Conservation (phyloP, 768 basidiomycete genomes). For the Brasilioporus rufonigricans region DNA sequence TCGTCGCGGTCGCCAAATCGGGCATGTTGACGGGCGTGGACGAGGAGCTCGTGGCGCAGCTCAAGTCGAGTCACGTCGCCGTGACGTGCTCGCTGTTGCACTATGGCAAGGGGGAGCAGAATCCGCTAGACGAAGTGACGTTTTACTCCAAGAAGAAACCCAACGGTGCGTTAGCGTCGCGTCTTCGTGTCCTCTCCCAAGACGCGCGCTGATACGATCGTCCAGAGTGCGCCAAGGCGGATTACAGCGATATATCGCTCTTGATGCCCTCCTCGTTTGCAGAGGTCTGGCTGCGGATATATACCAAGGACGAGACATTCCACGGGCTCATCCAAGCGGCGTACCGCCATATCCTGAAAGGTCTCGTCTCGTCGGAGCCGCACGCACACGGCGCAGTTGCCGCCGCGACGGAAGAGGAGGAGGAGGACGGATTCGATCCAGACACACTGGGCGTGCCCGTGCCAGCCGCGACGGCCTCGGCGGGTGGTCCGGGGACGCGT, state of each 20-base stretch:
- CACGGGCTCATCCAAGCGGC: constrained; percentile 66
- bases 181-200: no score
- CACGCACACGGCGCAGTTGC: background rate
- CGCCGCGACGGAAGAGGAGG: background rate
- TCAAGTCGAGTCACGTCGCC: constrained; percentile 52
- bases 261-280: constrained; percentile 65
- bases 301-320: constrained; percentile 58
- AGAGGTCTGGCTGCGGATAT: constrained; percentile 68
- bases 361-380: constrained; percentile 11
- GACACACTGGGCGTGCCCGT: background rate
- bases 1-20: constrained; percentile 43
- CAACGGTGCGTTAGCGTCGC: constrained; percentile 44
- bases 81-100: constrained; percentile 69
- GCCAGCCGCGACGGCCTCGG: no score
- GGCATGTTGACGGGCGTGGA: constrained; percentile 25
- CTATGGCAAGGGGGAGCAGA: constrained; percentile 69
- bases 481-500: no score
- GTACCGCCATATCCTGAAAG: constrained; percentile 46
- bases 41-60: constrained; percentile 30
- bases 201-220: background rate
- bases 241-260: constrained; percentile 58
- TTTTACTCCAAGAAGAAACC: constrained; percentile 72
- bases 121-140: constrained; percentile 65
- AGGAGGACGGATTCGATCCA: constrained; percentile 18
- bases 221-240: constrained; percentile 44